phyloP scores from a whole-genome alignment of 176 grass and related monocot species.

The Aegilops longissima region DNA sequence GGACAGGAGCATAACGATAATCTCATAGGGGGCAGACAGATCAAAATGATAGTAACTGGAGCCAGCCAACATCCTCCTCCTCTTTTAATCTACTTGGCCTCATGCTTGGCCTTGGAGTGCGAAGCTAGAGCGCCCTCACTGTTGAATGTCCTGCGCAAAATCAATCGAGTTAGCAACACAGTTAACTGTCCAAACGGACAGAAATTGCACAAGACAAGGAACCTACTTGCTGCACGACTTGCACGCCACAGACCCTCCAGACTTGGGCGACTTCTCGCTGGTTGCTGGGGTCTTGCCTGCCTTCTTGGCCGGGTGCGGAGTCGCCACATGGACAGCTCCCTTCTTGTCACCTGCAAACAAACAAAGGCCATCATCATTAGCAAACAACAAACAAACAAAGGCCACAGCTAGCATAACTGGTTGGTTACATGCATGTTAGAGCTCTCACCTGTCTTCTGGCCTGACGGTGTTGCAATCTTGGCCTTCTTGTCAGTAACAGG shows the following conservation, averaged over 20 bases:
- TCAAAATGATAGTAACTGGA: neutral
- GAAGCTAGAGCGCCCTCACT: conserved; percentile 60
- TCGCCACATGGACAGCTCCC: conserved; percentile 54
- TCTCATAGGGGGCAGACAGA: too few relatives aligned
- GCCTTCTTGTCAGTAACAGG: conserved; percentile 85
- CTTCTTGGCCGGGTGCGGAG: conserved; percentile 80
- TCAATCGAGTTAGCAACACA: neutral
- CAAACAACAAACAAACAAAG: neutral
- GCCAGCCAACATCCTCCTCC: neutral
- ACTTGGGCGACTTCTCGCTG: conserved; percentile 69
- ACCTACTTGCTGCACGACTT: conserved; percentile 84
- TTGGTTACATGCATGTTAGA: neutral
- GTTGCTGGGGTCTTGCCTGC: conserved; percentile 56
- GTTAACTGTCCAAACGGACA: neutral
- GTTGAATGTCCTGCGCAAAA: conserved; percentile 63
- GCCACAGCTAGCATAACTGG: too few relatives aligned
- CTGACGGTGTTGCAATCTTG: conserved; percentile 54
- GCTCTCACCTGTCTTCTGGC: conserved; percentile 63
- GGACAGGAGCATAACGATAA: neutral
- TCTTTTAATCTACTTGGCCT: neutral
- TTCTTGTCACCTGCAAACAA: conserved; percentile 59
- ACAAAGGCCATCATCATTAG: neutral
- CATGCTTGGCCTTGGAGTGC: conserved; percentile 75
- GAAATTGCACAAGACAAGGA: too few relatives aligned
- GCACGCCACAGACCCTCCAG: conserved; percentile 51